A percentile compares a stretch with the other conserved stretches of the same genome.
Evolutionary conservation across 306 rosid species (phyloP).

Genomic region (Ammopiptanthus mongolicus): DNA sequence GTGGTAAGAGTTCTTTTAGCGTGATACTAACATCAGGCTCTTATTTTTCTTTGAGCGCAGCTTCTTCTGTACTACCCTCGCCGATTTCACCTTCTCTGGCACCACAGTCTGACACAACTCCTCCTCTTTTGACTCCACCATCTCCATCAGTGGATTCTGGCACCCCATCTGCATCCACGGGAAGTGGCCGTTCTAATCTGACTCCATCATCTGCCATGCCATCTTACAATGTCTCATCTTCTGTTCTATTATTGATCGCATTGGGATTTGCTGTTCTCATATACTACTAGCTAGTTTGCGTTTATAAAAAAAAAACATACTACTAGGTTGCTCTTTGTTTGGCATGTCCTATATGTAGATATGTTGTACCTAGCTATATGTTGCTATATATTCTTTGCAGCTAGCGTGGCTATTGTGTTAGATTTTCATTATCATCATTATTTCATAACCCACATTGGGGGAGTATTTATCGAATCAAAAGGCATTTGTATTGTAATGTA

Average conservation of each 20-base stretch:
- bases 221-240: conserved; percentile 35
- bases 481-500: conserved; percentile 13
- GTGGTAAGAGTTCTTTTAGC: background rate
- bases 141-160: conserved; percentile 42
- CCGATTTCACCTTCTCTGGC: conserved; percentile 49
- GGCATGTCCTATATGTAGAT: too few species aligned
- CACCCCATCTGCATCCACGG: conserved; percentile 42
- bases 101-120: conserved; percentile 42
- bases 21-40: background rate
- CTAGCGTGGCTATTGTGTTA: background rate
- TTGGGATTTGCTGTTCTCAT: conserved; percentile 36
- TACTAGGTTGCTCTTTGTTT: conserved; percentile 10
- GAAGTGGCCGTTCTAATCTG: conserved; percentile 54
- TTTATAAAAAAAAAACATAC: too few species aligned
- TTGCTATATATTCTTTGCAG: conserved; percentile 16
- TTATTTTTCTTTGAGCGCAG: conserved; percentile 34
- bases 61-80: conserved; percentile 39
- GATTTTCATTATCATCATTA: background rate
- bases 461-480: background rate
- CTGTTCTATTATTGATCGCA: conserved; percentile 40
- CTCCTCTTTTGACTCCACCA: conserved; percentile 36
- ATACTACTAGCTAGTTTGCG: background rate
- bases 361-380: too few species aligned
- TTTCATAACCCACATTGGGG: conserved; percentile 21
- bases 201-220: conserved; percentile 54